phyloP scores from a whole-genome alignment of 2,329 filamentous ascomycete genomes.

The Diaporthe batatas region DNA sequence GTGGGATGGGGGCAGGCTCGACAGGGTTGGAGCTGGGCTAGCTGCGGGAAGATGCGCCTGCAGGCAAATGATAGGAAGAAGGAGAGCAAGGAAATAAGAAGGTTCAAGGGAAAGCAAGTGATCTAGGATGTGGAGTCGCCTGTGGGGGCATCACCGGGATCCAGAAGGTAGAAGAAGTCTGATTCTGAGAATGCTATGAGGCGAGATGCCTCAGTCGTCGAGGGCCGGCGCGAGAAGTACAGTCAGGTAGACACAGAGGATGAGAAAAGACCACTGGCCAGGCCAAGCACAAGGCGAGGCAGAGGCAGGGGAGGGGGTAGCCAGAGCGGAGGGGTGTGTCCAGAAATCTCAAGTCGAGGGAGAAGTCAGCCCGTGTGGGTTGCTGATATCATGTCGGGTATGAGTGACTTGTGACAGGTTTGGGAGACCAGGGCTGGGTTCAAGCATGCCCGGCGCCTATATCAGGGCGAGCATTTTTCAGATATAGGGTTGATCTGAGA shows the following conservation, averaged over 20 bases:
- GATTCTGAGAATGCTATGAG: constrained; percentile 39
- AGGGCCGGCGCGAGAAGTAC: constrained; percentile 34
- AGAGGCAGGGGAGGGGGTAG: constrained; percentile 33
- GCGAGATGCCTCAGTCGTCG: constrained; percentile 38
- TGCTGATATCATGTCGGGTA: constrained; percentile 39
- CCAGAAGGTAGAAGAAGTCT: constrained; percentile 37
- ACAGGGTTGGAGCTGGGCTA: constrained; percentile 53
- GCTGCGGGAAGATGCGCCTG: constrained; percentile 54
- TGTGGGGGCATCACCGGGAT: constrained; percentile 29
- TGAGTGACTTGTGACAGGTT: constrained; percentile 36
- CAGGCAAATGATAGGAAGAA: constrained; percentile 46
- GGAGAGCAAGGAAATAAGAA: constrained; percentile 42
- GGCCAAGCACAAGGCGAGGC: constrained; percentile 38
- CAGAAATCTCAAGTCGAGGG: constrained; percentile 35
- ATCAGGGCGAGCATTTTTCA: constrained; percentile 34
- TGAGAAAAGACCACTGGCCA: constrained; percentile 33
- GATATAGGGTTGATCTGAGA: constrained; percentile 39
- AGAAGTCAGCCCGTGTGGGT: constrained; percentile 30
- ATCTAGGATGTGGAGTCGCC: constrained; percentile 38
- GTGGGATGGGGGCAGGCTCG: constrained; percentile 45
- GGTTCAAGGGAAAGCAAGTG: constrained; percentile 39
- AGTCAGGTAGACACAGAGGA: constrained; percentile 34
- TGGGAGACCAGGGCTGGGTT: constrained; percentile 32
- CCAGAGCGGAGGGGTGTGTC: constrained; percentile 31
- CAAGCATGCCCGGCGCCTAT: constrained; percentile 36